These are phyloP conservation scores for Solanum hybrid DNA, from an alignment of 305 asterid genomes.

Conservation along the genomic window DNA sequence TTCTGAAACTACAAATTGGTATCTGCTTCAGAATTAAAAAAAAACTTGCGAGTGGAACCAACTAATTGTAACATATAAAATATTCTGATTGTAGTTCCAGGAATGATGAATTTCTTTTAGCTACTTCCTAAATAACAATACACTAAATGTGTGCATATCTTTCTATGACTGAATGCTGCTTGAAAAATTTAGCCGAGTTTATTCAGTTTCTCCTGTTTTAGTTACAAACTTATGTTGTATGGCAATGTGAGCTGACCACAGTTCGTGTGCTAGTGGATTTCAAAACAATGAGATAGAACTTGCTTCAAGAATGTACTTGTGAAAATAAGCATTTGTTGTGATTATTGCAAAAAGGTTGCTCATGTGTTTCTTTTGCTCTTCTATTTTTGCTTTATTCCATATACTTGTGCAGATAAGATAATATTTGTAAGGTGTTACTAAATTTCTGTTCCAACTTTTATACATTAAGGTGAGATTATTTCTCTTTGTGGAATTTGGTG, in stretches of 20 bases:
- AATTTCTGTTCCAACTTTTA: background rate
- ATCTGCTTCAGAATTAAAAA: background rate
- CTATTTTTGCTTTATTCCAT: background rate
- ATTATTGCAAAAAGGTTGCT: background rate
- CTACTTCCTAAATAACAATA: background rate
- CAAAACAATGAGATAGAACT: background rate
- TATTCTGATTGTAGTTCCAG: background rate
- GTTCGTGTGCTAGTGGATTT: background rate
- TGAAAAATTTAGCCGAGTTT: background rate
- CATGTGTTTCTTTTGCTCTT: background rate
- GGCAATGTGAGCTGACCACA: background rate
- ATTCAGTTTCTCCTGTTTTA: background rate
- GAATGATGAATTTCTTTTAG: background rate
- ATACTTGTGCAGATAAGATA: background rate
- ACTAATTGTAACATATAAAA: background rate
- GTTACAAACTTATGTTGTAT: background rate
- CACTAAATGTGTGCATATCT: background rate
- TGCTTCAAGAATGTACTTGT: background rate
- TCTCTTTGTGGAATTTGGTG: background rate
- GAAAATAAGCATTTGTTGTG: background rate
- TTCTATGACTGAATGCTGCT: background rate
- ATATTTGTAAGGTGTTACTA: background rate
- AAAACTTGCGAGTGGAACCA: background rate
- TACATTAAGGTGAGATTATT: background rate
- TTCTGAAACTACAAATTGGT: background rate